Percentiles rank a stretch among this genome's conserved stretches.
These are phyloP conservation scores for Cryptosporidium bovis DNA, from an alignment of 169 alveolate species.

Conservation along the genomic window DNA sequence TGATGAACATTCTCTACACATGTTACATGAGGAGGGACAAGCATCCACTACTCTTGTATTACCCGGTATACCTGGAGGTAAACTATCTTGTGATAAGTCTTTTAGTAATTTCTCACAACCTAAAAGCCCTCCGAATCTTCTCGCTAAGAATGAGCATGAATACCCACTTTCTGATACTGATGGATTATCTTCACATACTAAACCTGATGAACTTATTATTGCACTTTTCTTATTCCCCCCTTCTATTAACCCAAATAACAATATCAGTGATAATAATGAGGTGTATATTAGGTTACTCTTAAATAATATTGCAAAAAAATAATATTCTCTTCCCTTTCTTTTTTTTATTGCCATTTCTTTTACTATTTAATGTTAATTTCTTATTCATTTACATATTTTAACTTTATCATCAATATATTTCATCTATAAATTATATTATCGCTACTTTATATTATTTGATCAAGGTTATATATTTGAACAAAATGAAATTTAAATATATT, in stretches of 20 bases:
- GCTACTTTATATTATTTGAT: too few relatives aligned
- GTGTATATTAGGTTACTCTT: too few relatives aligned
- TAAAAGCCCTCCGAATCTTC: conserved; percentile 77
- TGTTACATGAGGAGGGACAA: conserved; percentile 79
- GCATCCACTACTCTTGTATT: conserved; percentile 82
- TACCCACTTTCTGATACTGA: conserved; percentile 79
- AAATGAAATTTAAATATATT: too few relatives aligned
- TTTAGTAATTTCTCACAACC: conserved; percentile 78
- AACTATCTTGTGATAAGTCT: conserved; percentile 77
- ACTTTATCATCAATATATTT: too few relatives aligned
- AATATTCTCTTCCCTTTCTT: too few relatives aligned
- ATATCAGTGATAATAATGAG: too few relatives aligned
- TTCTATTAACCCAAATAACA: background rate
- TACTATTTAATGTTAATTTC: too few relatives aligned
- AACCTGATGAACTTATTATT: conserved; percentile 74
- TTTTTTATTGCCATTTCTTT: too few relatives aligned
- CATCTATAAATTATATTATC: too few relatives aligned
- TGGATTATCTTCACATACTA: conserved; percentile 79
- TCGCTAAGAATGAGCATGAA: conserved; percentile 78
- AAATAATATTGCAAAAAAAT: too few relatives aligned
- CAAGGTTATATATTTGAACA: too few relatives aligned
- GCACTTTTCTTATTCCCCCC: conserved; percentile 18
- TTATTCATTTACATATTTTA: too few relatives aligned
- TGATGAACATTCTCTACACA: conserved; percentile 80
- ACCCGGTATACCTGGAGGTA: conserved; percentile 77